Evolutionary conservation across 768 basidiomycete species (phyloP).

Genomic region (Mycena rosella): DNA sequence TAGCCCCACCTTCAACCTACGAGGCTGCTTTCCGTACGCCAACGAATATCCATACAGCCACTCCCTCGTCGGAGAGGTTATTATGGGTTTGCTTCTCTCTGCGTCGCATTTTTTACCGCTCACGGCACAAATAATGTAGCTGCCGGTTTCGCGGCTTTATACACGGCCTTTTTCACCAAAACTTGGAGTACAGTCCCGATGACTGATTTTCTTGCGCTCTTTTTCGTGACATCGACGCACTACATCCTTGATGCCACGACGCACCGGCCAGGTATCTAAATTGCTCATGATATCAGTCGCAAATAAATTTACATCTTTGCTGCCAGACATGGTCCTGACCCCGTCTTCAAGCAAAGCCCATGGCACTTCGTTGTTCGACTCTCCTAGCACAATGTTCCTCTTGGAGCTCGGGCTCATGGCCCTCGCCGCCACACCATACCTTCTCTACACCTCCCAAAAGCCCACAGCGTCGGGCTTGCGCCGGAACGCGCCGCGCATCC

Average conservation of each 20-base stretch:
- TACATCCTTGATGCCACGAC: constrained; percentile 23
- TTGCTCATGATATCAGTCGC: constrained; percentile 18
- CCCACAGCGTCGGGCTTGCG: constrained; percentile 21
- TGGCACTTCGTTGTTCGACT: constrained; percentile 22
- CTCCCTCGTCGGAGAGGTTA: constrained; percentile 22
- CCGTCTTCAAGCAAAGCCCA: constrained; percentile 22
- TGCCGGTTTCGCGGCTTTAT: constrained; percentile 20
- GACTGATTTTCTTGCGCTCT: constrained; percentile 21
- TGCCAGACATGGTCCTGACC: constrained; percentile 20
- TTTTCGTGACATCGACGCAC: constrained; percentile 22
- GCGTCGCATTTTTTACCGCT: constrained; percentile 16
- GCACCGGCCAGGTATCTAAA: constrained; percentile 21
- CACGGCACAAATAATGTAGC: constrained; percentile 23
- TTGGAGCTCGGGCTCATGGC: constrained; percentile 23
- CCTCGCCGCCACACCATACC: constrained; percentile 20
- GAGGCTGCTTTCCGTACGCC: constrained; percentile 22
- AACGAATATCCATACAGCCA: constrained; percentile 22
- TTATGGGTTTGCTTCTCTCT: constrained; percentile 23
- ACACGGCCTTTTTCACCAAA: constrained; percentile 23
- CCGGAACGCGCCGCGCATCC: constrained; percentile 19
- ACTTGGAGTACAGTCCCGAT: constrained; percentile 19
- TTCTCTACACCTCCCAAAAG: constrained; percentile 19
- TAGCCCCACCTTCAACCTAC: constrained; percentile 19
- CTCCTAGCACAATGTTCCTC: constrained; percentile 19
- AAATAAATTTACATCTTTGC: constrained; percentile 19